Conservation (phyloP, 331 rosid species). For the Telfairia occidentalis region DNA sequence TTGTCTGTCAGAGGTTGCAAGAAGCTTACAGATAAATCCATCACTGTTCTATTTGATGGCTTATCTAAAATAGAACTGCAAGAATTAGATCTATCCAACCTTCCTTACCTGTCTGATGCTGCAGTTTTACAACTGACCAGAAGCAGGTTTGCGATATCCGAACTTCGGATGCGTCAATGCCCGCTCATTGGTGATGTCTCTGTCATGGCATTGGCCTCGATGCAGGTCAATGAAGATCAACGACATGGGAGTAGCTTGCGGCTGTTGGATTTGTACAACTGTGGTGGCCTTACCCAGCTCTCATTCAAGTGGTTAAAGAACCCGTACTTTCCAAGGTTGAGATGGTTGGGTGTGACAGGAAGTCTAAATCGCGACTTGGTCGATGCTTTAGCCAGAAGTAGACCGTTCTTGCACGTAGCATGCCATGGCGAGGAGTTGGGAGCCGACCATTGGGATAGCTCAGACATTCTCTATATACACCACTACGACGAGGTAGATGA, state of each 20-base stretch:
- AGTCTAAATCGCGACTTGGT: constrained; percentile 64
- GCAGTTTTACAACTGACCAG: constrained; percentile 56
- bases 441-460: constrained; percentile 44
- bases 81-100: constrained; percentile 81
- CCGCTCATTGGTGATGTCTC: constrained; percentile 73
- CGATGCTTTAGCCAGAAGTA: constrained; percentile 69
- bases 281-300: constrained; percentile 73
- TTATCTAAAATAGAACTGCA: constrained; percentile 37
- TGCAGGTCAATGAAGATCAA: constrained; percentile 58
- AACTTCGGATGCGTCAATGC: constrained; percentile 76
- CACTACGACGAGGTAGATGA: constrained; percentile 76
- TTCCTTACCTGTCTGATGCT: constrained; percentile 68
- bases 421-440: constrained; percentile 83
- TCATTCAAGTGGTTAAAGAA: constrained; percentile 80
- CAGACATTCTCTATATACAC: constrained; percentile 39
- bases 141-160: constrained; percentile 47
- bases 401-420: constrained; percentile 75
- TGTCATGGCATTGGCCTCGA: constrained; percentile 82
- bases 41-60: constrained; percentile 58
- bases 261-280: constrained; percentile 69
- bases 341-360: constrained; percentile 87
- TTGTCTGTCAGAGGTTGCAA: constrained; percentile 86
- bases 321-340: constrained; percentile 87
- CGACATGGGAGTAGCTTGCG: constrained; percentile 65
- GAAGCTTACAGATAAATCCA: constrained; percentile 81